These are phyloP conservation scores for Dictyostelium citrinum DNA, from an alignment of 78 protist species.

Conservation along the genomic window DNA sequence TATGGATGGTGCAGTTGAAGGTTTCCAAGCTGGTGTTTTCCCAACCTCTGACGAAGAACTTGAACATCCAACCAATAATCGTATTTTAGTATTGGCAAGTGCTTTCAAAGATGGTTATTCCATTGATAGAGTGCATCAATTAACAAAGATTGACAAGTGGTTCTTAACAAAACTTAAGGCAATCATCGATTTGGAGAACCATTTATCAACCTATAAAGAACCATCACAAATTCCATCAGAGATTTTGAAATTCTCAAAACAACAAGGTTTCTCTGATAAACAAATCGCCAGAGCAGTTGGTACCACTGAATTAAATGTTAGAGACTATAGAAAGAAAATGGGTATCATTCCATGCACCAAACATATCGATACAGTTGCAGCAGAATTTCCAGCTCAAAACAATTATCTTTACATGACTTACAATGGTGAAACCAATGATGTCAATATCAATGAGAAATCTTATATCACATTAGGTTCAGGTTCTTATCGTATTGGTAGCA, in stretches of 20 bases:
- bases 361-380: constrained; percentile 98
- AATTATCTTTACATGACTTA: constrained; percentile 97
- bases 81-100: constrained; percentile 89
- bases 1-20: constrained; percentile 50
- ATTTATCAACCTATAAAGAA: not conserved
- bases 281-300: constrained; percentile 79
- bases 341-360: constrained; percentile 90
- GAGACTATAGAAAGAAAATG: constrained; percentile 50
- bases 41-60: constrained; percentile 85
- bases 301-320: constrained; percentile 83
- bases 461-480: constrained; percentile 94
- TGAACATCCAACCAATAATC: constrained; percentile 86
- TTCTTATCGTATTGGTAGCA: constrained; percentile 95
- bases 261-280: constrained; percentile 92
- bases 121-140: constrained; percentile 87
- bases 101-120: constrained; percentile 88
- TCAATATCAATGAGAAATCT: constrained; percentile 68
- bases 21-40: constrained; percentile 55
- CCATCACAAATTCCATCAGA: constrained; percentile 6
- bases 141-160: constrained; percentile 96
- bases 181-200: constrained; percentile 78
- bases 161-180: constrained; percentile 90
- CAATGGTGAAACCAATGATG: constrained; percentile 90
- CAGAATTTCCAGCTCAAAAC: constrained; percentile 97
- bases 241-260: constrained; percentile 84